Percentiles rank a stretch among this genome's conserved stretches.
These are phyloP conservation scores for Pythium insidiosum DNA, from an alignment of 352 stramenopile genomes.

Conservation along the genomic window DNA sequence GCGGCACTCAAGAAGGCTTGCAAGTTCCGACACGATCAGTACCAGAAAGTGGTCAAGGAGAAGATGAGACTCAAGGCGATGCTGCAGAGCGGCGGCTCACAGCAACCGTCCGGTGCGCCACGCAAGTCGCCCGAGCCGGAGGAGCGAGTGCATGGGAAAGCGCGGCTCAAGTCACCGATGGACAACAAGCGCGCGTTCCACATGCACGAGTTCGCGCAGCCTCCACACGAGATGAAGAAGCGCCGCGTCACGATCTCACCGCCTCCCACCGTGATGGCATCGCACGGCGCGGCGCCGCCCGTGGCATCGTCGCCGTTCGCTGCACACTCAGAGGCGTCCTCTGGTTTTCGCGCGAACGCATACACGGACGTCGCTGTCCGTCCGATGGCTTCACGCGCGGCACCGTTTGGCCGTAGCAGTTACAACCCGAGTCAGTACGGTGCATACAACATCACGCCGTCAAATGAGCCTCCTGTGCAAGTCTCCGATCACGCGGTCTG, in stretches of 20 bases:
- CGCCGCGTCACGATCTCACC: conserved; percentile 26
- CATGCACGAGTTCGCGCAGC: conserved; percentile 10
- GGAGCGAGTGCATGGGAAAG: too few species aligned
- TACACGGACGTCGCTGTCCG: conserved; percentile 62
- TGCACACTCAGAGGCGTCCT: conserved; percentile 11
- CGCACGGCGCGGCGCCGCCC: too few species aligned
- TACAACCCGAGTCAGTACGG: conserved; percentile 69
- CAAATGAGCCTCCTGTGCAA: conserved; percentile 31
- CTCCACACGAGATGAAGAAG: conserved; percentile 47
- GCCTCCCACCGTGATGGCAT: background rate
- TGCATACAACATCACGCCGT: conserved; percentile 44
- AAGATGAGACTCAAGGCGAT: conserved; percentile 66
- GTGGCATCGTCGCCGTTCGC: conserved; percentile 2
- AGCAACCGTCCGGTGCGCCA: too few species aligned
- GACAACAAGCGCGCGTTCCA: conserved; percentile 21
- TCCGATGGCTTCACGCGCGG: conserved; percentile 18
- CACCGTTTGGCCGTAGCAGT: conserved; percentile 31
- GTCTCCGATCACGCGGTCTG: conserved; percentile 25
- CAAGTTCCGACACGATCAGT: conserved; percentile 76
- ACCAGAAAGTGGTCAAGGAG: conserved; percentile 75
- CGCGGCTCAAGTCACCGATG: conserved; percentile 15
- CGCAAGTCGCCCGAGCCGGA: too few species aligned
- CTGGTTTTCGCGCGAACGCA: conserved; percentile 35
- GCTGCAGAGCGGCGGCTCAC: conserved; percentile 26
- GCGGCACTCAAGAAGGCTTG: conserved; percentile 76